Evolutionary conservation across 805 yeast species (phyloP).

Genomic region (Naumovozyma dairenensis): DNA sequence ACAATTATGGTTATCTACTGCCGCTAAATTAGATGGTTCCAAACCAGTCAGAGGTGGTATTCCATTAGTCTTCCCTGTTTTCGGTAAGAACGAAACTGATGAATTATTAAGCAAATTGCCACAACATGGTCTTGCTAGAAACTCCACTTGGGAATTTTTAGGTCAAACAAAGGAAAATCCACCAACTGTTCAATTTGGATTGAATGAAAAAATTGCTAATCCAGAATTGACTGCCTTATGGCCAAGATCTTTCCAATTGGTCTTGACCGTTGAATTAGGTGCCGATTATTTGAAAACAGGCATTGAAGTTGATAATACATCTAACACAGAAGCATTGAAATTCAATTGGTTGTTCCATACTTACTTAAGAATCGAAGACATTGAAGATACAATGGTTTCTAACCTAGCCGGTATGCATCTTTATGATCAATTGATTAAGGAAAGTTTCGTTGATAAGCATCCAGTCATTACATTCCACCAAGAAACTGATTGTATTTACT

Average conservation of each 20-base stretch:
- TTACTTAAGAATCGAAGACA: constrained; percentile 64
- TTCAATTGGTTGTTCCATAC: constrained; percentile 96
- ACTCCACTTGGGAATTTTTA: constrained; percentile 83
- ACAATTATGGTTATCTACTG: constrained; percentile 72
- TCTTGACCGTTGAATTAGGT: constrained; percentile 56
- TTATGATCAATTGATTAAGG: constrained; percentile 64
- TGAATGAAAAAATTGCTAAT: constrained; percentile 76
- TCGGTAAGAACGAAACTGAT: constrained; percentile 58
- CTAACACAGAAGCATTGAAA: constrained; percentile 45
- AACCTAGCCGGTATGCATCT: constrained; percentile 67
- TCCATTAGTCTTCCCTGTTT: constrained; percentile 90
- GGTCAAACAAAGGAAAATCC: constrained; percentile 68
- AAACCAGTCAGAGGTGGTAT: constrained; percentile 97
- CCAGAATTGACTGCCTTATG: constrained; percentile 53
- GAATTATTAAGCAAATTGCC: constrained; percentile 62
- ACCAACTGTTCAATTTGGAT: constrained; percentile 81
- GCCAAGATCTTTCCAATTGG: constrained; percentile 63
- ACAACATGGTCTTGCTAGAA: constrained; percentile 95
- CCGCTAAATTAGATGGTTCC: constrained; percentile 81
- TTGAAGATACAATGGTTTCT: constrained; percentile 65
- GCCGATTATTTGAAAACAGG: constrained; percentile 51
- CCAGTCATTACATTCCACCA: constrained; percentile 64
- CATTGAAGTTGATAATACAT: constrained; percentile 70
- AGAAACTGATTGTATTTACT: constrained; percentile 82
- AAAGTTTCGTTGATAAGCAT: constrained; percentile 56